Evolutionary conservation across 768 basidiomycete species (phyloP).

Genomic region (Basidioascus undulatus): DNA sequence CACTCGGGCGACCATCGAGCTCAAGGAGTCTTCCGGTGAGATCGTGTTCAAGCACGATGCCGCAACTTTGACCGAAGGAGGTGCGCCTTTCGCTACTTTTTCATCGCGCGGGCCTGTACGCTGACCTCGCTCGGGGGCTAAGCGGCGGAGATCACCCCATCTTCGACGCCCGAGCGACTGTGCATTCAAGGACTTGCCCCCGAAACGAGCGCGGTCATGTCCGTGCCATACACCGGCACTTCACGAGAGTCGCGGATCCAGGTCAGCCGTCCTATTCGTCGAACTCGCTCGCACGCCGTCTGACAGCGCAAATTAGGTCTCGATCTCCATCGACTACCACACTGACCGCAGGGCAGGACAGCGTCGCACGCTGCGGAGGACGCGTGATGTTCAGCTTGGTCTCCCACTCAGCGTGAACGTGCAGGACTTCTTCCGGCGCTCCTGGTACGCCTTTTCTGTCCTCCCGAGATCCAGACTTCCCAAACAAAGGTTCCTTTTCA

Average conservation of each 20-base stretch:
- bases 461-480: not conserved
- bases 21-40: not conserved
- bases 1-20: conserved; percentile 4
- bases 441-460: conserved; percentile 28
- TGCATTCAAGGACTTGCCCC: conserved; percentile 3
- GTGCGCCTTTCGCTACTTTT: not conserved
- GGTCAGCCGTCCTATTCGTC: conserved; percentile 10
- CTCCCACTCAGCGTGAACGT: conserved; percentile 85
- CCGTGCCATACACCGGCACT: conserved; percentile 15
- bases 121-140: not conserved
- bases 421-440: conserved; percentile 80
- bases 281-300: not conserved
- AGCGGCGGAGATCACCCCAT: no score
- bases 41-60: not conserved
- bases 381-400: conserved; percentile 35
- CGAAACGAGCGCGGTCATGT: conserved; percentile 9
- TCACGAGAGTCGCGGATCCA: conserved; percentile 23
- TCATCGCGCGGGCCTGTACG: not conserved
- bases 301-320: conserved; percentile 33
- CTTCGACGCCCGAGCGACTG: not conserved
- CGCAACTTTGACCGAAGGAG: not conserved
- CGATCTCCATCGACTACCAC: conserved; percentile 39
- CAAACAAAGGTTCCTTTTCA: not conserved
- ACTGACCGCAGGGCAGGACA: conserved; percentile 31
- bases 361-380: conserved; percentile 29